Conservation (phyloP, 2,329 filamentous ascomycete genomes). For the Ophiostoma piceae region DNA sequence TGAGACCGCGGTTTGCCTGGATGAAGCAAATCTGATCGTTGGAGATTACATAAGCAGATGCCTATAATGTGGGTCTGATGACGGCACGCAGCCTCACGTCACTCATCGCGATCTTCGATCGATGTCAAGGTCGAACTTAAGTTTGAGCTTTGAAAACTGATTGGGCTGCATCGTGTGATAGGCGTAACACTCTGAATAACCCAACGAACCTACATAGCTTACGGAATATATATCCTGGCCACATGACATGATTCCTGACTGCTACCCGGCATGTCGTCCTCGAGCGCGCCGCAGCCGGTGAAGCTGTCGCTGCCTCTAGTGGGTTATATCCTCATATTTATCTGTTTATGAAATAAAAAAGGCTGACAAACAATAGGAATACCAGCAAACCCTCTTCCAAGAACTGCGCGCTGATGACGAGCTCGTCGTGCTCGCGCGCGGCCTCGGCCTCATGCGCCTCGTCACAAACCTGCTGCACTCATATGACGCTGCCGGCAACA, state of each 20-base stretch:
- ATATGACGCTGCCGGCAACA: slow-evolving; percentile 93
- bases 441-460: slow-evolving; percentile 84
- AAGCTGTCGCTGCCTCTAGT: slow-evolving; percentile 75
- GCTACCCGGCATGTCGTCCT: slow-evolving; percentile 43
- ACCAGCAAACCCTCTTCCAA: slow-evolving; percentile 92
- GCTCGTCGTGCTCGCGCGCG: slow-evolving; percentile 83
- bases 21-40: neutral
- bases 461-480: slow-evolving; percentile 95
- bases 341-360: neutral
- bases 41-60: neutral
- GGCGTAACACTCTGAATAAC: neutral
- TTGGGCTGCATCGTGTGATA: neutral
- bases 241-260: slow-evolving; percentile 19
- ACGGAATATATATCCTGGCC: neutral
- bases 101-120: neutral
- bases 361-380: slow-evolving; percentile 51
- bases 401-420: slow-evolving; percentile 88
- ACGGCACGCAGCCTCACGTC: neutral
- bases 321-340: slow-evolving; percentile 28
- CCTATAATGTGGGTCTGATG: neutral
- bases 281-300: slow-evolving; percentile 59
- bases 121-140: neutral
- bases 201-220: neutral
- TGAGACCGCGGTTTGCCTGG: neutral
- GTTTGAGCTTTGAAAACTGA: neutral